These are phyloP conservation scores for Basipetospora chlamydospora DNA, from an alignment of 2,329 filamentous ascomycete species.

Conservation along the genomic window DNA sequence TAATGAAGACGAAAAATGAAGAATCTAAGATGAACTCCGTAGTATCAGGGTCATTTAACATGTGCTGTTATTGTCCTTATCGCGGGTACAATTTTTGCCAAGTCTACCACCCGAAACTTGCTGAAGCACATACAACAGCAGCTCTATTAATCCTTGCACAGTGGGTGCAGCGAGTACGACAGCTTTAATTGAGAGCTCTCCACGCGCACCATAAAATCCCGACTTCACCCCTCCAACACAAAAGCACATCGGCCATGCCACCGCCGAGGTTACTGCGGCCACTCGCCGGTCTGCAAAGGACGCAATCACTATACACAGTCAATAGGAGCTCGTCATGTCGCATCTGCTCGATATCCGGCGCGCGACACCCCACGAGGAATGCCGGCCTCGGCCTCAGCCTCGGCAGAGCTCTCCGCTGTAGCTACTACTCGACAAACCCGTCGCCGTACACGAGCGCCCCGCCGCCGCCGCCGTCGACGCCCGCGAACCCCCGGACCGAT, in stretches of 20 bases:
- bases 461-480: constrained; percentile 9
- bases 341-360: background rate
- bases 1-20: no score
- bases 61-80: no score
- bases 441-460: background rate
- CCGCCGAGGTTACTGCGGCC: constrained; percentile 4
- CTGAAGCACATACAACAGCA: no score
- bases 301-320: constrained; percentile 2
- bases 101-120: no score
- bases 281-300: constrained; percentile 1
- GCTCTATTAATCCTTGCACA: no score
- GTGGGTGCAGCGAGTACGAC: no score
- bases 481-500: constrained; percentile 20
- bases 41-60: no score
- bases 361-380: background rate
- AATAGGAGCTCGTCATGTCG: constrained; percentile 7
- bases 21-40: no score
- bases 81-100: no score
- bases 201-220: background rate
- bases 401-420: background rate
- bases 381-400: no score
- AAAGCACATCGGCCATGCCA: constrained; percentile 4
- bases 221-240: background rate
- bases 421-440: background rate
- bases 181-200: no score